Conservation (phyloP, 352 stramenopile genomes). For the Phytopythium helicoides region DNA sequence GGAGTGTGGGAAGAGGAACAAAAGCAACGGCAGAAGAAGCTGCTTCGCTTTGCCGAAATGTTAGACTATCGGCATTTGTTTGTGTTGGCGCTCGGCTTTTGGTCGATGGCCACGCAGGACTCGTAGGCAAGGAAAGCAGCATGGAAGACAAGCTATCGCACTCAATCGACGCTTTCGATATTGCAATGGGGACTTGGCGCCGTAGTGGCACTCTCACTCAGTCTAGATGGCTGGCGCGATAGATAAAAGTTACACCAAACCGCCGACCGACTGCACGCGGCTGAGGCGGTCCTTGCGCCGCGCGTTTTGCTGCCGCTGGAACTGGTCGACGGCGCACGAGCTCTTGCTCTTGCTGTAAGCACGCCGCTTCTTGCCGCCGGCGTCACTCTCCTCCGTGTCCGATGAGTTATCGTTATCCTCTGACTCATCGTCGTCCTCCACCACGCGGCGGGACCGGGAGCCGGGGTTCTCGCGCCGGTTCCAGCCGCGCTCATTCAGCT, state of each 20-base stretch:
- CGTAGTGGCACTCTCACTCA: background rate
- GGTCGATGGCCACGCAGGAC: too few relatives aligned
- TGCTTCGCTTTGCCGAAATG: too few relatives aligned
- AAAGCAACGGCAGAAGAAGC: too few relatives aligned
- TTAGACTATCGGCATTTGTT: too few relatives aligned
- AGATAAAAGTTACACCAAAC: constrained; percentile 48
- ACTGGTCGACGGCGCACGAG: constrained; percentile 39
- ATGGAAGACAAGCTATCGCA: too few relatives aligned
- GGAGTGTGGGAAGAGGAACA: too few relatives aligned
- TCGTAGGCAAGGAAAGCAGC: too few relatives aligned
- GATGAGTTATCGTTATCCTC: constrained; percentile 29
- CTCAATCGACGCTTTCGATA: too few relatives aligned
- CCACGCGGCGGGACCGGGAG: constrained; percentile 21
- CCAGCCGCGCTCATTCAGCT: constrained; percentile 63
- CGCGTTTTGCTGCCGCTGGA: constrained; percentile 54
- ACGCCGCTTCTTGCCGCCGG: constrained; percentile 10
- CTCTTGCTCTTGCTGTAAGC: constrained; percentile 21
- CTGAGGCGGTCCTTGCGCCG: constrained; percentile 49
- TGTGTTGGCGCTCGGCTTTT: too few relatives aligned
- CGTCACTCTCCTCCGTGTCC: constrained; percentile 44
- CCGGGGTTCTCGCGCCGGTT: constrained; percentile 47
- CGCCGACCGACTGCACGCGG: constrained; percentile 36
- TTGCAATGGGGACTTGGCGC: constrained; percentile 3
- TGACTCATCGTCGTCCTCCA: constrained; percentile 19
- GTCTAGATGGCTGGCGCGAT: constrained; percentile 10